These are phyloP conservation scores for Echium plantagineum DNA, from an alignment of 257 asterid species.

Conservation along the genomic window DNA sequence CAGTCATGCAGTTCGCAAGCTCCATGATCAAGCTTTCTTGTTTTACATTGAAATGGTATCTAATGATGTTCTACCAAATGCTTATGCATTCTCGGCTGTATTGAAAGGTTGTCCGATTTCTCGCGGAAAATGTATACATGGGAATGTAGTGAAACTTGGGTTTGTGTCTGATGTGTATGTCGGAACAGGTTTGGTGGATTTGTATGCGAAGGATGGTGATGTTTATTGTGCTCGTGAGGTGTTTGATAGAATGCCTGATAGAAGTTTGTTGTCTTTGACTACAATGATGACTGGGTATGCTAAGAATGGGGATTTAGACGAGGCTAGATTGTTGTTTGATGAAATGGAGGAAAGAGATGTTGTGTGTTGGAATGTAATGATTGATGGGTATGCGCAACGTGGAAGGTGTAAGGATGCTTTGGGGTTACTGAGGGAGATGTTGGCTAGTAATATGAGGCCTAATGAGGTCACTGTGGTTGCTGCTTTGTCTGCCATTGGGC, in stretches of 20 bases:
- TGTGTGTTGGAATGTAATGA: constrained; percentile 27
- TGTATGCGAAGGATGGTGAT: constrained; percentile 18
- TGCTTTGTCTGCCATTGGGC: constrained; percentile 23
- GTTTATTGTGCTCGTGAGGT: constrained; percentile 15
- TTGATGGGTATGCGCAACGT: constrained; percentile 25
- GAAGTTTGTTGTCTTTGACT: constrained; percentile 20
- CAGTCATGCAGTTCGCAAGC: constrained; percentile 13
- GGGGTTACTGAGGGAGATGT: constrained; percentile 19
- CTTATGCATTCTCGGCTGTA: constrained; percentile 19
- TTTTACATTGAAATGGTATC: constrained; percentile 17
- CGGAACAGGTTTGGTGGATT: constrained; percentile 21
- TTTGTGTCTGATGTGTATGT: constrained; percentile 20
- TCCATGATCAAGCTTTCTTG: constrained; percentile 13
- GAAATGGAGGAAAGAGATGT: constrained; percentile 22
- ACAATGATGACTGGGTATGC: constrained; percentile 26
- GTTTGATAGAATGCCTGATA: constrained; percentile 23
- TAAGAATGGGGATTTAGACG: constrained; percentile 19
- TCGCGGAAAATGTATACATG: constrained; percentile 18
- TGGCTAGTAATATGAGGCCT: constrained; percentile 13
- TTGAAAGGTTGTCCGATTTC: constrained; percentile 13
- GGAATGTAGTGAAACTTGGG: constrained; percentile 19
- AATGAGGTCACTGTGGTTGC: constrained; percentile 22
- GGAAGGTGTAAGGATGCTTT: constrained; percentile 23
- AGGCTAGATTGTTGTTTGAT: constrained; percentile 21
- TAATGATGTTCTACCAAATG: constrained; percentile 13